Percentiles rank a stretch among this genome's conserved stretches.
Conservation (phyloP, 768 basidiomycete species). For the Agrocybe praecox region DNA sequence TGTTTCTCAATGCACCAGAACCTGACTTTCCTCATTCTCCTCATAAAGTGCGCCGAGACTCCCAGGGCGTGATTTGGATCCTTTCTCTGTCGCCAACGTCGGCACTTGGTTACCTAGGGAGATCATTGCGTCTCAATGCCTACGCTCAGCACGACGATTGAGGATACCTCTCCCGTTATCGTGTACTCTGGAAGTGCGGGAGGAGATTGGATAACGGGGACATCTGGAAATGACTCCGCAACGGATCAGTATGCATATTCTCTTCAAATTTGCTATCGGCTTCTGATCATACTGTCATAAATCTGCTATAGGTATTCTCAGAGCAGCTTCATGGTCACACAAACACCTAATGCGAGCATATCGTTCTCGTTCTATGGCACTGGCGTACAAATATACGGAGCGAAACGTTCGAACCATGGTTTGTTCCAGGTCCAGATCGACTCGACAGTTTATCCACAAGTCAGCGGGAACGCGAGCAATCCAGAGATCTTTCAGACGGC, state of each 20-base stretch:
- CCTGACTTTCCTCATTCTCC: too few relatives aligned
- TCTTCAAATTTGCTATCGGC: neutral
- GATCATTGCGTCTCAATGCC: constrained; percentile 23
- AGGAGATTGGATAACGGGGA: constrained; percentile 24
- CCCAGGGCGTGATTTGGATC: too few relatives aligned
- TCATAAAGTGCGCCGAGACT: too few relatives aligned
- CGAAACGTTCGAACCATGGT: constrained; percentile 50
- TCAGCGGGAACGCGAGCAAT: neutral
- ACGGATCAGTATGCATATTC: constrained; percentile 17
- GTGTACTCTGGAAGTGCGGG: constrained; percentile 16
- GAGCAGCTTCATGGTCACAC: constrained; percentile 42
- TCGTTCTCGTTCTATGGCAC: constrained; percentile 53
- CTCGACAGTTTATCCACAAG: neutral
- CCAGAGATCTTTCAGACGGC: constrained; percentile 37
- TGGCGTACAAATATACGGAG: constrained; percentile 50
- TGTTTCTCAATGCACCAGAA: too few relatives aligned
- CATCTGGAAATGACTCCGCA: constrained; percentile 16
- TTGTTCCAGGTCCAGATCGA: constrained; percentile 28
- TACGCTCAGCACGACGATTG: constrained; percentile 31
- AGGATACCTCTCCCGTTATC: constrained; percentile 36
- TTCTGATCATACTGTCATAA: too few relatives aligned
- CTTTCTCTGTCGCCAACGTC: too few relatives aligned
- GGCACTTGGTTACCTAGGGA: too few relatives aligned
- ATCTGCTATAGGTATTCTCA: constrained; percentile 31
- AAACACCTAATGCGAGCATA: constrained; percentile 29